These are phyloP conservation scores for Pseudogymnoascus destructans DNA, from an alignment of 2,329 filamentous ascomycete species.

Conservation along the genomic window DNA sequence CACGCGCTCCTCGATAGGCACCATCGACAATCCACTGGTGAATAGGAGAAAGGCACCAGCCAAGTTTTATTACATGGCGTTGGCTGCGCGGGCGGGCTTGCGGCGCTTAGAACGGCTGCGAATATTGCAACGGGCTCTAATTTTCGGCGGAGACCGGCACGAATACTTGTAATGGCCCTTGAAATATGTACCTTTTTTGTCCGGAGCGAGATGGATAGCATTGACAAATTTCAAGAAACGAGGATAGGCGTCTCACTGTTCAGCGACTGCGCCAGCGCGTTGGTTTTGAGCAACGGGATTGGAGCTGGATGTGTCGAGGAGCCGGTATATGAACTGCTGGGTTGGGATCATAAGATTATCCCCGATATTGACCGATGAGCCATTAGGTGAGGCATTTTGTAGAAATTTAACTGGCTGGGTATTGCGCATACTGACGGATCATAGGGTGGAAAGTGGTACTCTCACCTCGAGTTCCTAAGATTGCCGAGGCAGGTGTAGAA, in stretches of 20 bases:
- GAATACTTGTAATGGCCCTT: slow-evolving; percentile 51
- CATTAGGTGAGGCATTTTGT: slow-evolving; percentile 34
- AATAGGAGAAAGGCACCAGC: slow-evolving; percentile 42
- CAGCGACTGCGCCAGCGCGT: slow-evolving; percentile 56
- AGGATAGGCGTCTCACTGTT: slow-evolving; percentile 55
- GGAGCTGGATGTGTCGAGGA: slow-evolving; percentile 28
- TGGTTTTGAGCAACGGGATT: slow-evolving; percentile 51
- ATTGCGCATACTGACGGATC: neutral
- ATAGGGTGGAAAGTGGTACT: slow-evolving; percentile 54
- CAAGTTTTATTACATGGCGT: slow-evolving; percentile 51
- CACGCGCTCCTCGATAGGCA: slow-evolving; percentile 47
- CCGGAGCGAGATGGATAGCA: slow-evolving; percentile 51
- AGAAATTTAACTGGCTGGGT: neutral
- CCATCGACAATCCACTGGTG: slow-evolving; percentile 45
- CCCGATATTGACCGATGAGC: slow-evolving; percentile 46
- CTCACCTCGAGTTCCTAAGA: slow-evolving; percentile 44
- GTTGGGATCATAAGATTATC: slow-evolving; percentile 51
- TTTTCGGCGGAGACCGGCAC: slow-evolving; percentile 44
- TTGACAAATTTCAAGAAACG: slow-evolving; percentile 44
- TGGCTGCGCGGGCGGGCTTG: slow-evolving; percentile 52
- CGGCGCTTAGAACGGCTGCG: slow-evolving; percentile 48
- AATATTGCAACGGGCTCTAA: slow-evolving; percentile 52
- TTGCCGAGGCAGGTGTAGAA: slow-evolving; percentile 38
- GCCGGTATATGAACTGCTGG: slow-evolving; percentile 44
- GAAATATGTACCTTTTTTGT: slow-evolving; percentile 50